Evolutionary conservation across 192 early-diverging fungal species (phyloP).

Genomic region (Linnemannia zychae): DNA sequence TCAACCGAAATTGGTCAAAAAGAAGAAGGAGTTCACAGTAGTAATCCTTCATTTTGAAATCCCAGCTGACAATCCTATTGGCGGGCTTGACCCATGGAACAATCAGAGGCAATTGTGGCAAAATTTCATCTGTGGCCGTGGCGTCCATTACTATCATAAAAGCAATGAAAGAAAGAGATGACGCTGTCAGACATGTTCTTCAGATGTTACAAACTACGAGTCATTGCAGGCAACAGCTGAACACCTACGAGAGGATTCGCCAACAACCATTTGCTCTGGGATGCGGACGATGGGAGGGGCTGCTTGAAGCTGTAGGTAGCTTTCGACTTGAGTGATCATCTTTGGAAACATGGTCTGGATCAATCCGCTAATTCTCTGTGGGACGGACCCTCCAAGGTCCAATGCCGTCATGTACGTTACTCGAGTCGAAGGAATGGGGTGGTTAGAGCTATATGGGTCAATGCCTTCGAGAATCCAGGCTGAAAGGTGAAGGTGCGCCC

Average conservation of each 20-base stretch:
- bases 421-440: slow-evolving; percentile 66
- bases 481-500: slow-evolving; percentile 58
- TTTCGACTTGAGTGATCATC: slow-evolving; percentile 58
- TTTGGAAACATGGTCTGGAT: slow-evolving; percentile 59
- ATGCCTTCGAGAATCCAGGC: slow-evolving; percentile 68
- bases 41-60: slow-evolving; percentile 47
- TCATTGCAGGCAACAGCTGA: neutral
- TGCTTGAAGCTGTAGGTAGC: slow-evolving; percentile 58
- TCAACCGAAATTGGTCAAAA: slow-evolving; percentile 49
- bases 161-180: neutral
- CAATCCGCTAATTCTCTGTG: slow-evolving; percentile 62
- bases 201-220: neutral
- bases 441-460: slow-evolving; percentile 65
- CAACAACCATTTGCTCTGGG: slow-evolving; percentile 37
- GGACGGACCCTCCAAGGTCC: slow-evolving; percentile 63
- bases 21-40: slow-evolving; percentile 31
- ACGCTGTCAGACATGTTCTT: too few species aligned
- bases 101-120: neutral
- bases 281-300: slow-evolving; percentile 57
- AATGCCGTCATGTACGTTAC: slow-evolving; percentile 63
- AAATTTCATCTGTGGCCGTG: neutral
- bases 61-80: slow-evolving; percentile 28
- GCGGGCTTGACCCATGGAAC: slow-evolving; percentile 34
- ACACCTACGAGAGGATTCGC: slow-evolving; percentile 13
- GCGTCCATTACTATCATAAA: neutral